A percentile compares a stretch with the other conserved stretches of the same genome.
These are phyloP conservation scores for Trichomonas tenax DNA, from an alignment of 208 protist species.

Conservation along the genomic window DNA sequence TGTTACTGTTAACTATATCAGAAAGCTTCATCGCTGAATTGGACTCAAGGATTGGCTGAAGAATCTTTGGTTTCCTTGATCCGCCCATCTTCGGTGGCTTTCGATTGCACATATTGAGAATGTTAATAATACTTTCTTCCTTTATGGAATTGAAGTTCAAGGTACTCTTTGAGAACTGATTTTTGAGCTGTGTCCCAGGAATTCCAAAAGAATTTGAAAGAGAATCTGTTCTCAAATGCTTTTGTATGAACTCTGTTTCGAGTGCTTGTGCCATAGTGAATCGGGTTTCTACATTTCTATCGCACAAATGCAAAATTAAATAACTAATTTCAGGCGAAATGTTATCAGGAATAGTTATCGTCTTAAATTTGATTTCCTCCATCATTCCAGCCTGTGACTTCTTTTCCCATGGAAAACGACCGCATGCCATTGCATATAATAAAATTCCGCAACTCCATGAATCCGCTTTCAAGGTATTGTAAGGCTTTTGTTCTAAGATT, in stretches of 20 bases:
- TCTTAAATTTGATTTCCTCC: not conserved
- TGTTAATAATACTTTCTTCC: not conserved
- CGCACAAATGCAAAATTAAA: not conserved
- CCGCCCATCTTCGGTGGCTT: not conserved
- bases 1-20: not conserved
- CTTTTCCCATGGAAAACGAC: not conserved
- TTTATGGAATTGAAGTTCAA: not conserved
- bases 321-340: not conserved
- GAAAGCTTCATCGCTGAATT: not conserved
- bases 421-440: slow-evolving; percentile 59
- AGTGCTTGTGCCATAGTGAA: not conserved
- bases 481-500: slow-evolving; percentile 51
- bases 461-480: slow-evolving; percentile 51
- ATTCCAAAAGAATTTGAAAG: too few species aligned
- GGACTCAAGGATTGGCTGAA: not conserved
- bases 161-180: not conserved
- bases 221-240: not conserved
- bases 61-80: not conserved
- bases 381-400: not conserved
- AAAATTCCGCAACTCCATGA: slow-evolving; percentile 91
- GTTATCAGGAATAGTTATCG: not conserved
- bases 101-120: not conserved
- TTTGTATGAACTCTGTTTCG: not conserved
- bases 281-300: not conserved
- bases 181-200: not conserved